Evolutionary conservation across 768 basidiomycete genomes (phyloP).

Genomic region (Tulasnella sp.): DNA sequence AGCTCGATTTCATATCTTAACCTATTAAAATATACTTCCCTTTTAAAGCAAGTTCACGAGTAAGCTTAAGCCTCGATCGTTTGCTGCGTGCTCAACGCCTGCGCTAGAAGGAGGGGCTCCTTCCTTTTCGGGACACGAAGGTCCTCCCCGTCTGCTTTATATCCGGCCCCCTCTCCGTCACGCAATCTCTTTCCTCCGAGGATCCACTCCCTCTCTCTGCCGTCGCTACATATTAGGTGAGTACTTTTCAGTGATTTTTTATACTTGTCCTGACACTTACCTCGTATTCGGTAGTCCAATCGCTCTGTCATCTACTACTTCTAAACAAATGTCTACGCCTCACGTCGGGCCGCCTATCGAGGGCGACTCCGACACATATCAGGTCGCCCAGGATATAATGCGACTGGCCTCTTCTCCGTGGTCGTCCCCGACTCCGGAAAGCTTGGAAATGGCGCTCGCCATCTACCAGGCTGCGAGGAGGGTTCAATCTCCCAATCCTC

Average conservation of each 20-base stretch:
- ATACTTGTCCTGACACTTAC: neutral
- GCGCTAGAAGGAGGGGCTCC: too few species aligned
- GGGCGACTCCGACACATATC: neutral
- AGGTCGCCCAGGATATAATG: neutral
- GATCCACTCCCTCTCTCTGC: neutral
- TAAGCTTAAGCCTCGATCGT: neutral
- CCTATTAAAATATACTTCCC: neutral
- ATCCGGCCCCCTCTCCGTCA: neutral
- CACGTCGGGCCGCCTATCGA: neutral
- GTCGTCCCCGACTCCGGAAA: neutral
- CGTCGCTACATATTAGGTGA: neutral
- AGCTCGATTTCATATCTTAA: too few species aligned
- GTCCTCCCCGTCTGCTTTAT: neutral
- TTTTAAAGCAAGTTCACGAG: neutral
- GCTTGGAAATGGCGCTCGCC: neutral
- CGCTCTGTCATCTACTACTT: neutral
- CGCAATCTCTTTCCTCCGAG: neutral
- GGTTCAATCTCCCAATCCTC: neutral
- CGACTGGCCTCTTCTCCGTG: neutral
- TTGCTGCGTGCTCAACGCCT: neutral
- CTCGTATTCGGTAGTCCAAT: neutral
- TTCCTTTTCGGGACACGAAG: neutral
- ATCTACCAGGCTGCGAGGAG: neutral
- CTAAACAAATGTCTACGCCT: neutral
- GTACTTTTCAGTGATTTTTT: neutral